Evolutionary conservation across 2,329 filamentous ascomycete genomes (phyloP).

Genomic region (Mycogone perniciosa): DNA sequence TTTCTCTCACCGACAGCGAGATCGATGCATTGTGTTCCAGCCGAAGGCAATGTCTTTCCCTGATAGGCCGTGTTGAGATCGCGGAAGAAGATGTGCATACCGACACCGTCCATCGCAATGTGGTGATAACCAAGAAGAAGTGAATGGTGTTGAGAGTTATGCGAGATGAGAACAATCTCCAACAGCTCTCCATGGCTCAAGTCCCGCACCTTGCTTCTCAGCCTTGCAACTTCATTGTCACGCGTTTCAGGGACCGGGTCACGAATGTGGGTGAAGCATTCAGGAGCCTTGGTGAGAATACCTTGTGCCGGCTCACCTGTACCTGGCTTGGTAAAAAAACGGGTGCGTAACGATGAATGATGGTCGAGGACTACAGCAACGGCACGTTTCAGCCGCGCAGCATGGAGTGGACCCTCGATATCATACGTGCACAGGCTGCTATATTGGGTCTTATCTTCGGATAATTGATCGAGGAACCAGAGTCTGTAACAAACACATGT

Average conservation of each 20-base stretch:
- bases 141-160: constrained; percentile 28
- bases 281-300: background rate
- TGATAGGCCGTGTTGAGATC: constrained; percentile 40
- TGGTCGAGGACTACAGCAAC: background rate
- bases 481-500: too few relatives aligned
- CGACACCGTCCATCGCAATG: constrained; percentile 44
- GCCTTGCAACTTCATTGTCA: constrained; percentile 17
- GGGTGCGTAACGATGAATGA: background rate
- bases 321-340: background rate
- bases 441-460: constrained; percentile 7
- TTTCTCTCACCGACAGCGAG: background rate
- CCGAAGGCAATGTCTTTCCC: constrained; percentile 13
- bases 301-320: background rate
- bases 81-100: constrained; percentile 35
- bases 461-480: background rate
- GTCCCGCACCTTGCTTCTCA: constrained; percentile 27
- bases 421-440: constrained; percentile 19
- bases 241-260: constrained; percentile 10
- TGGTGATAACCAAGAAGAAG: constrained; percentile 42
- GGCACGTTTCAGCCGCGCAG: background rate
- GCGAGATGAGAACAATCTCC: constrained; percentile 28
- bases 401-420: constrained; percentile 19
- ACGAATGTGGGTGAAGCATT: constrained; percentile 1
- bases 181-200: constrained; percentile 30
- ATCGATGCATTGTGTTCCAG: constrained; percentile 2